phyloP scores from a whole-genome alignment of 768 basidiomycete species.

The Auricularia sp. region DNA sequence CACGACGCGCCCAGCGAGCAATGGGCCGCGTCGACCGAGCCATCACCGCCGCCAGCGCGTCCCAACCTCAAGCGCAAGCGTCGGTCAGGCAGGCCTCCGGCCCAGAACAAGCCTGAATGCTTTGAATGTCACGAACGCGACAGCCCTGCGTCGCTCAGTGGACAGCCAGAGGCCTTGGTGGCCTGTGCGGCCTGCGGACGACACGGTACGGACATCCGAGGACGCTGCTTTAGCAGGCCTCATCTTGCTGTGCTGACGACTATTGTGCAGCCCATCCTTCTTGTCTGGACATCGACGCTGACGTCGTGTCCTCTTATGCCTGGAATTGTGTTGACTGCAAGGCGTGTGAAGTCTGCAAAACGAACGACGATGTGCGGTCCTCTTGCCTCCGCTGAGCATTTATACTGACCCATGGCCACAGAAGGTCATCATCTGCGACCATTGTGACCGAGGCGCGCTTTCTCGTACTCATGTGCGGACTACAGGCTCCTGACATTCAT shows the following conservation, averaged over 20 bases:
- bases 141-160: not conserved
- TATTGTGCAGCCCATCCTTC: constrained; percentile 62
- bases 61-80: not conserved
- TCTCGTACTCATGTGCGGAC: constrained; percentile 3
- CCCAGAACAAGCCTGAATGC: not conserved
- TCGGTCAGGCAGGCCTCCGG: not conserved
- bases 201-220: not conserved
- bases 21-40: not conserved
- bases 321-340: constrained; percentile 94
- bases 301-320: constrained; percentile 55
- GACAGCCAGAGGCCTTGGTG: not conserved
- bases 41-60: not conserved
- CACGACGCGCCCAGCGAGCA: too few species aligned
- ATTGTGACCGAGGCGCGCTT: constrained; percentile 74
- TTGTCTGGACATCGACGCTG: constrained; percentile 61
- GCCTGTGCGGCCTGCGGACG: not conserved
- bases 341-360: constrained; percentile 74
- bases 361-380: constrained; percentile 69
- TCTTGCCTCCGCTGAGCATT: constrained; percentile 8
- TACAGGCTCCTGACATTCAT: constrained; percentile 5
- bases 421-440: constrained; percentile 87
- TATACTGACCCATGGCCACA: constrained; percentile 24
- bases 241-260: not conserved
- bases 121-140: not conserved
- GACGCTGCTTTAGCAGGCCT: too few species aligned